Evolutionary conservation across 2,329 filamentous ascomycete genomes (phyloP).

Genomic region (Claviceps pazoutovae): DNA sequence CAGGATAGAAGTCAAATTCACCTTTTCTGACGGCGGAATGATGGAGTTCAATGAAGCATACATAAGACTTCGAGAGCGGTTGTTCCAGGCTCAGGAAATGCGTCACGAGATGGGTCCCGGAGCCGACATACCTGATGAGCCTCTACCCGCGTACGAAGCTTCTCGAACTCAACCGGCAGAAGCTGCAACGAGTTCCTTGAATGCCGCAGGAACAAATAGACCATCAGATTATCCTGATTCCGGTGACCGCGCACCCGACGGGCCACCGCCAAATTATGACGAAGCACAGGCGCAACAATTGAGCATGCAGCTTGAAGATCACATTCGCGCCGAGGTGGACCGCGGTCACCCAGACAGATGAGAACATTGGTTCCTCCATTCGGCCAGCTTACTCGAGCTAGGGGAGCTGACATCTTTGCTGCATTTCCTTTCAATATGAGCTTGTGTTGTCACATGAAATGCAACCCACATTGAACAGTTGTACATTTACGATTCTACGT

Average conservation of each 20-base stretch:
- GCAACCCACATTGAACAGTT: neutral
- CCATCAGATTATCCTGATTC: slow-evolving; percentile 21
- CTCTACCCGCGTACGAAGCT: slow-evolving; percentile 76
- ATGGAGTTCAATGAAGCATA: slow-evolving; percentile 78
- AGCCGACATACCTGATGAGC: slow-evolving; percentile 62
- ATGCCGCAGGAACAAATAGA: slow-evolving; percentile 13
- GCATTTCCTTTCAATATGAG: neutral
- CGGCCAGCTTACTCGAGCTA: neutral
- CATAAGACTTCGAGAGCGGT: slow-evolving; percentile 69
- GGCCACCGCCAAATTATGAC: slow-evolving; percentile 84
- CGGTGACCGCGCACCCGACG: slow-evolving; percentile 39
- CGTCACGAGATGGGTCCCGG: slow-evolving; percentile 52
- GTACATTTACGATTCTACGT: neutral
- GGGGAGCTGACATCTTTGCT: neutral
- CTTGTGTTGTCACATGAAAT: neutral
- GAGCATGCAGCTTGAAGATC: slow-evolving; percentile 48
- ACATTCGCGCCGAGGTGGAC: slow-evolving; percentile 61
- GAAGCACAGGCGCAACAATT: slow-evolving; percentile 67
- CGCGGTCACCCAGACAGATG: slow-evolving; percentile 26
- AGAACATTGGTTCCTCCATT: neutral
- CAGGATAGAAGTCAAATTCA: slow-evolving; percentile 67
- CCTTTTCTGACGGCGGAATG: slow-evolving; percentile 90
- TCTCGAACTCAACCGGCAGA: slow-evolving; percentile 20
- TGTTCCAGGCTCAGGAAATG: slow-evolving; percentile 67
- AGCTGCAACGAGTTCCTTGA: slow-evolving; percentile 11